Conservation (phyloP, 257 asterid genomes). For the Cynanchum wilfordii region DNA sequence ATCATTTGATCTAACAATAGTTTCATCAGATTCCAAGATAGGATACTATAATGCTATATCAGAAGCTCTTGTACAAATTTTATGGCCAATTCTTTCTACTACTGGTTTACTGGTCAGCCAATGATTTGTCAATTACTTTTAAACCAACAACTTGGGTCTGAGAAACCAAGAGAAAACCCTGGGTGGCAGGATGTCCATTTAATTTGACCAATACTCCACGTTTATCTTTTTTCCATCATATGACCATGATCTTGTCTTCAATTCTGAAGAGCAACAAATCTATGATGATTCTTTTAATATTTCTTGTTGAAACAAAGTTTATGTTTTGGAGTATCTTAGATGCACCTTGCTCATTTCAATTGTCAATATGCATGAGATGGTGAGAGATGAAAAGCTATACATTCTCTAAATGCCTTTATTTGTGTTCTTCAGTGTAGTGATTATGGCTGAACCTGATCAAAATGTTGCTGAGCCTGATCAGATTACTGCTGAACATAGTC, state of each 20-base stretch:
- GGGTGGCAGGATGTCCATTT: background rate
- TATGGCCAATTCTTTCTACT: background rate
- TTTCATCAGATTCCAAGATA: background rate
- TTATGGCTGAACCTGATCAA: conserved; percentile 56
- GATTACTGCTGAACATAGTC: conserved; percentile 40
- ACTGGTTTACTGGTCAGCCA: background rate
- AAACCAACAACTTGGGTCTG: background rate
- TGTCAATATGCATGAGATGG: background rate
- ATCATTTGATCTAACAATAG: background rate
- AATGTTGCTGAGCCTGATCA: conserved; percentile 45
- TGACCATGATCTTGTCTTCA: background rate
- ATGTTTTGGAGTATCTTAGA: background rate
- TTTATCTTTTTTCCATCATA: background rate
- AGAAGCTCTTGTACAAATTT: background rate
- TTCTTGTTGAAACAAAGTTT: background rate
- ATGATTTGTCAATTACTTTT: background rate
- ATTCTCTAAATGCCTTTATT: background rate
- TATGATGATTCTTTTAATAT: background rate
- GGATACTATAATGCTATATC: background rate
- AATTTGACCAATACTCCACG: background rate
- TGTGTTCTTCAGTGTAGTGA: conserved; percentile 19
- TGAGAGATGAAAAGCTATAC: background rate
- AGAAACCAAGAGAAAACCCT: background rate
- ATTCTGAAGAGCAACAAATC: background rate
- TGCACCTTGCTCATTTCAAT: background rate